Percentiles rank a stretch among this genome's conserved stretches.
Evolutionary conservation across 768 basidiomycete species (phyloP).

Genomic region (Boletus rubescentipes): DNA sequence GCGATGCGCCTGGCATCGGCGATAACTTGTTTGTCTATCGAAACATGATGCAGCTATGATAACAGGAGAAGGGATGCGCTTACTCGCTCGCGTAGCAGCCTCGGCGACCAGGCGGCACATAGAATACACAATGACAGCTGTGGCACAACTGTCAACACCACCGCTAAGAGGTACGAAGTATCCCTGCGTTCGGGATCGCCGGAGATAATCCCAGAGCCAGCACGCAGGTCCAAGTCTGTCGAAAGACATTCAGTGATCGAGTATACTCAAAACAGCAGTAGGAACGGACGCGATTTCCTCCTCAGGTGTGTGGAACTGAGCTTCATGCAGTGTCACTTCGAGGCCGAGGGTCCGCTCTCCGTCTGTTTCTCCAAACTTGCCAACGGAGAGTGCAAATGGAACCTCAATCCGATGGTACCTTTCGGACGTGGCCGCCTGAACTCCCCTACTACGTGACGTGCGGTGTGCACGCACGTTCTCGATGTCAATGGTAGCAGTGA

Average conservation of each 20-base stretch:
- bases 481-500: conserved; percentile 95
- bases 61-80: conserved; percentile 15
- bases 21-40: conserved; percentile 79
- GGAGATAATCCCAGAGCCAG: conserved; percentile 99
- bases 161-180: conserved; percentile 96
- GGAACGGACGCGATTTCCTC: conserved; percentile 92
- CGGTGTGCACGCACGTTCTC: conserved; percentile 93
- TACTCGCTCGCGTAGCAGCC: conserved; percentile 73
- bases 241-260: not conserved
- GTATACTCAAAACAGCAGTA: not conserved
- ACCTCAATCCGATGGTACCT: conserved; percentile 83
- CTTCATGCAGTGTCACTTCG: conserved; percentile 42
- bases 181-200: conserved; percentile 89
- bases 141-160: conserved; percentile 97
- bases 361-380: conserved; percentile 63
- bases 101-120: conserved; percentile 93
- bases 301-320: conserved; percentile 77
- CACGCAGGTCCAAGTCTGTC: conserved; percentile 91
- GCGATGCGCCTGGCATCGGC: conserved; percentile 86
- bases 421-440: conserved; percentile 81
- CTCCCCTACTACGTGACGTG: conserved; percentile 76
- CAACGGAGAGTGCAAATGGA: conserved; percentile 74
- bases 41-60: not conserved
- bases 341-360: conserved; percentile 49
- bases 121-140: conserved; percentile 91